Evolutionary conservation across 2,329 filamentous ascomycete genomes (phyloP), one percentile per base, ranked within the genome.

Genomic region (Curvularia verruculosa): DNA sequence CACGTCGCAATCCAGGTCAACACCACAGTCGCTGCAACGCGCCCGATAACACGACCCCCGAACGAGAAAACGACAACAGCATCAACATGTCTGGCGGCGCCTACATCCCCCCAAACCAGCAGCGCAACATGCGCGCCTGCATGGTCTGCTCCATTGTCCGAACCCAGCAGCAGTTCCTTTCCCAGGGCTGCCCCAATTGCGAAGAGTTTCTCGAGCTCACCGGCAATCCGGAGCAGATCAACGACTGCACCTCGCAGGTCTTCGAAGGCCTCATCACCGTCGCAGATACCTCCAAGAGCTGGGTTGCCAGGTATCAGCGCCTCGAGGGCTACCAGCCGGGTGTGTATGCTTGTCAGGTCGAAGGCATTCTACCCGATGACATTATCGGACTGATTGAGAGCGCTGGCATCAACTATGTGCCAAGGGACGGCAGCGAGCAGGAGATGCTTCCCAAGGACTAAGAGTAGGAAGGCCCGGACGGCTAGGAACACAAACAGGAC

Each of bases 71-170:
- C n/a, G n/a, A 31, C 19, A 13, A 55, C 39, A 13, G 26, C n/a
- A 15, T 26, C 19, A 13, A 55, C 39, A 40, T 56, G 29, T 24
- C 57, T 48, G 56, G 60, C 52, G 66, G 66, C 83, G 89, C 87
- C 76, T 92, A 87, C 76, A 88, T 92, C 60, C 80, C 89, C 15
- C 84, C 90, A 6, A 84, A 83, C 75, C 90, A 95, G 79, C 87
- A 89, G 81, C 91, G 93, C 79, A 88, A 91, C 76, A 85, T 96
- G 67, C 93, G 95, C 79, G 95, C 95, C 72, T 99, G 95, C 83
- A 97, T 99, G 92, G 92, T 98, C 68, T 99, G 95, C 86, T 94
- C 92, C 52, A 90, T 98, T 74, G 91, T 98, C 64, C 92, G 94
- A 83, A 89, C 90, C 59, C 87, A 89, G 72, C 84, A 83, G 65